These are phyloP conservation scores for Penicillium argentinense DNA, from an alignment of 495 filamentous ascomycete species.

Conservation along the genomic window DNA sequence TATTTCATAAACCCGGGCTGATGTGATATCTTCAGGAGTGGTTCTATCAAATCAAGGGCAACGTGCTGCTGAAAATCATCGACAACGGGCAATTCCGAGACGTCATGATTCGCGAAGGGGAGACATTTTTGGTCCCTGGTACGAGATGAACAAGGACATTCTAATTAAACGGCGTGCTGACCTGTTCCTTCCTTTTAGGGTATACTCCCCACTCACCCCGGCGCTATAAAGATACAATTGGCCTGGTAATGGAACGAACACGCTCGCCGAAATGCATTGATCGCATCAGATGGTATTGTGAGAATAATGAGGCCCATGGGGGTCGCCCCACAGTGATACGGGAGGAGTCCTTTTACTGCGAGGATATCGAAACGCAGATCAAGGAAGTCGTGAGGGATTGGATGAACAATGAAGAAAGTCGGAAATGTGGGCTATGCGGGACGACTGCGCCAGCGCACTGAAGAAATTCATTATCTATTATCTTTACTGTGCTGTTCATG, in stretches of 20 bases:
- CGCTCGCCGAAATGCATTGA: constrained; percentile 65
- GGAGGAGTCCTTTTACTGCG: constrained; percentile 76
- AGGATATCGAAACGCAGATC: constrained; percentile 80
- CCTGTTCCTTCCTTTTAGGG: no score
- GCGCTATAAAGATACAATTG: constrained; percentile 55
- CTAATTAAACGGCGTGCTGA: no score
- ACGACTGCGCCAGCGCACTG: constrained; percentile 5
- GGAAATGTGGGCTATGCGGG: constrained; percentile 72
- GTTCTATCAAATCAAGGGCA: constrained; percentile 86
- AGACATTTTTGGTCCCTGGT: constrained; percentile 79
- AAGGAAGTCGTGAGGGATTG: constrained; percentile 77
- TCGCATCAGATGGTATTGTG: constrained; percentile 80
- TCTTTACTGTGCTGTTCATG: no score
- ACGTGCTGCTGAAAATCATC: constrained; percentile 82
- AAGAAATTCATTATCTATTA: no score
- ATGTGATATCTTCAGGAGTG: constrained; percentile 67
- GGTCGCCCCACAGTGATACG: constrained; percentile 53
- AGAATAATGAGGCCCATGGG: constrained; percentile 36
- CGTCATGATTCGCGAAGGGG: constrained; percentile 77
- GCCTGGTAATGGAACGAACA: constrained; percentile 77
- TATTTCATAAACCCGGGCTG: no score
- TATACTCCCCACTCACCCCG: constrained; percentile 74
- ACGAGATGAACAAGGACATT: no score
- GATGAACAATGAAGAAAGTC: constrained; percentile 58
- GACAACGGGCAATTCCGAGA: constrained; percentile 63